Base-by-base conservation (phyloP, 2,329 filamentous ascomycete genomes). In the Fusarium buxicola region DNA sequence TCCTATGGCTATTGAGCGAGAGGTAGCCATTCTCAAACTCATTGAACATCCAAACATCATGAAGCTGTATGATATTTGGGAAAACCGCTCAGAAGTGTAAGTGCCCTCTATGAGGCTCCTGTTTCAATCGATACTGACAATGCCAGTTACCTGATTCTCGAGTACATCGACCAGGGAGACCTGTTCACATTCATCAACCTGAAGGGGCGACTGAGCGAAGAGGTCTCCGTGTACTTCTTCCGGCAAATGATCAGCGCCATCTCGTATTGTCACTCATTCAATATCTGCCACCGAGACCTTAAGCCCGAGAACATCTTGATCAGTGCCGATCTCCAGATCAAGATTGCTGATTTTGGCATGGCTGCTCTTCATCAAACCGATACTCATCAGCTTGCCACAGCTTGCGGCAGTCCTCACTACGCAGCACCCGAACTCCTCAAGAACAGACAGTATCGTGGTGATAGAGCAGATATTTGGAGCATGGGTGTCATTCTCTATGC, bases 311-410 rank as follows among this genome's bases (percentile, higher is more conserved):
- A 99, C 70, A 97, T 99, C 40, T 82, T 99, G 15, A 83, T 99
- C 46, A 93, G 93, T 55, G 81, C 82, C 4, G 81, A 89, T 41
- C 85, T 89, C 49, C 88, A 91, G 55, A 88, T 98, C 75, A 99
- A 98, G 78, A 89, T 99, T 69, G 94, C 94, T 47, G 95, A 99
- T 75, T 99, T 99, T 75, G 94, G 95, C 36, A 97, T 99, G 94
- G 95, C 95, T 39, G 94, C 94, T 4, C 82, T 98, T 36, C 87
- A 89, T 63, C 94, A 98, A 74, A 91, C 91, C 4, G 84, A 87
- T 21, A 89, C 88, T 8, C 89, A 92, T 65, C 89, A 89, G 72
- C 84, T 99, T 25, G 91, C 87, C 54, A 98, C 95, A 1, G 92
- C 94, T 5, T 99, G 95, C 70, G 95, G 95, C 16, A 98, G 95